These are phyloP conservation scores for Dictyophora rubrovolvata DNA, from an alignment of 768 basidiomycete genomes.

Conservation along the genomic window DNA sequence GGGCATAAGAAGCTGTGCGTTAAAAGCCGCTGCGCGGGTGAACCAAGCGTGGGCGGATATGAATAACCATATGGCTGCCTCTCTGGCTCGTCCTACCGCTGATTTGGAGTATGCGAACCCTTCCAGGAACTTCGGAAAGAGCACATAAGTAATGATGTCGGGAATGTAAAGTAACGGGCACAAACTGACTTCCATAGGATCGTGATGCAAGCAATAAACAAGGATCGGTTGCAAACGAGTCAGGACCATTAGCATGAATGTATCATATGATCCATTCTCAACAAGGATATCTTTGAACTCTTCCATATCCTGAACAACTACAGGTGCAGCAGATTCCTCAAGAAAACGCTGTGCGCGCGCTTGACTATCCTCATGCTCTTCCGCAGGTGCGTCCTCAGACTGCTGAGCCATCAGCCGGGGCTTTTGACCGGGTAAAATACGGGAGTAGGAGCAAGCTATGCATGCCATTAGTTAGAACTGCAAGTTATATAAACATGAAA, in stretches of 20 bases:
- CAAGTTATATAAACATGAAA: neutral
- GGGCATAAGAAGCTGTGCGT: neutral
- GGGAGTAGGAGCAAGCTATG: neutral
- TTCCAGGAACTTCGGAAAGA: neutral
- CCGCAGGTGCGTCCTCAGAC: neutral
- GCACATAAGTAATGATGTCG: neutral
- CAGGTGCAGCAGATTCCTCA: neutral
- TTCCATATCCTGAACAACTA: neutral
- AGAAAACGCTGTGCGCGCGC: neutral
- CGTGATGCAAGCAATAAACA: neutral
- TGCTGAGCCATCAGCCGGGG: neutral
- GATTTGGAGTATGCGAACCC: neutral
- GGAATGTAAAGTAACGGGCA: neutral
- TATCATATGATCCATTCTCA: neutral
- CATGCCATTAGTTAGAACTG: neutral
- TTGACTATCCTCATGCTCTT: neutral
- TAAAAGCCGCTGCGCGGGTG: neutral
- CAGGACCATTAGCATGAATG: neutral
- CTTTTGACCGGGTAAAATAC: neutral
- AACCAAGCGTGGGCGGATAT: slow-evolving; percentile 4
- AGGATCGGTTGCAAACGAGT: neutral
- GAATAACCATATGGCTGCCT: slow-evolving; percentile 1
- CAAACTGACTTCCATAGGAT: neutral
- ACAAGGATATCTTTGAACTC: neutral
- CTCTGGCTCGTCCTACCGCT: neutral